Evolutionary conservation across 106 monocot genomes (phyloP).

Genomic region (Dendrobium officinale): DNA sequence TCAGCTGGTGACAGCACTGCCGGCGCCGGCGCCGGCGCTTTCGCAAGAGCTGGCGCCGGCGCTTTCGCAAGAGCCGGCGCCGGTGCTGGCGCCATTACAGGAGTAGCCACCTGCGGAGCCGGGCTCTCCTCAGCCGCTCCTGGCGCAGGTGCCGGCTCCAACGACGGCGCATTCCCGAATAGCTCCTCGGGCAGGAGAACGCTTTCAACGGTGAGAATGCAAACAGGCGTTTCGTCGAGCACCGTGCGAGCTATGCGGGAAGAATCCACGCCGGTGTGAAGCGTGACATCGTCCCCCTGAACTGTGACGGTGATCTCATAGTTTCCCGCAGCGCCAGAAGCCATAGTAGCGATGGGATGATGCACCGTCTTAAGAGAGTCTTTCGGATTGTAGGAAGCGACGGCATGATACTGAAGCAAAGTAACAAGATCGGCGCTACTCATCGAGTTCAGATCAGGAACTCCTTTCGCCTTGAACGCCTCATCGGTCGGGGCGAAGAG

Average conservation of each 20-base stretch:
- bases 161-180: slow-evolving; percentile 30
- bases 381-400: slow-evolving; percentile 70
- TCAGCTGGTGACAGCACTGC: slow-evolving; percentile 18
- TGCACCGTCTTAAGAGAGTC: slow-evolving; percentile 44
- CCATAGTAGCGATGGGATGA: slow-evolving; percentile 49
- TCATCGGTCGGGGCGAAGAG: slow-evolving; percentile 91
- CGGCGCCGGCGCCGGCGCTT: slow-evolving; percentile 21
- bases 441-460: slow-evolving; percentile 50
- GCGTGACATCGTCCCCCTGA: slow-evolving; percentile 66
- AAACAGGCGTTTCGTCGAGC: slow-evolving; percentile 42
- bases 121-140: slow-evolving; percentile 4
- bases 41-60: no score
- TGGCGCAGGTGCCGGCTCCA: slow-evolving; percentile 34
- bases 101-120: neutral
- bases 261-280: slow-evolving; percentile 60
- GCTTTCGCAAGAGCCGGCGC: slow-evolving; percentile 10
- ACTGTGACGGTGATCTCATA: slow-evolving; percentile 48
- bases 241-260: slow-evolving; percentile 61
- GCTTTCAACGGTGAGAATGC: slow-evolving; percentile 48
- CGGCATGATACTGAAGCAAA: slow-evolving; percentile 87
- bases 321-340: slow-evolving; percentile 66
- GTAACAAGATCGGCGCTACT: slow-evolving; percentile 81
- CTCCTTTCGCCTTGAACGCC: slow-evolving; percentile 73
- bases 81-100: slow-evolving; percentile 2
- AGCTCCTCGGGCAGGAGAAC: slow-evolving; percentile 46